Conservation (phyloP, 202 grass and related monocot genomes). For the Thinopyrum obtusiflorum region DNA sequence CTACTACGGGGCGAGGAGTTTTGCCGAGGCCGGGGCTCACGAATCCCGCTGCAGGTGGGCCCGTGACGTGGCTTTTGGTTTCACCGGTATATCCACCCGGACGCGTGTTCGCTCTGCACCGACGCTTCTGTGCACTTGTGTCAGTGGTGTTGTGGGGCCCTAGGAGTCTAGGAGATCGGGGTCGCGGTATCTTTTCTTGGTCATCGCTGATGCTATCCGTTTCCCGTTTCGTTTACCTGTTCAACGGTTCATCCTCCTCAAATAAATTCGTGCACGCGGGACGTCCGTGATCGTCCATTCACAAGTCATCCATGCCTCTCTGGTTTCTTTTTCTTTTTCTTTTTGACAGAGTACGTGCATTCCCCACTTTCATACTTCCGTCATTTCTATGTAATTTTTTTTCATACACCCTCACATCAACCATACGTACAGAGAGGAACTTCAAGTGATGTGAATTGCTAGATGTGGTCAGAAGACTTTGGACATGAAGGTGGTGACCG, state of each 20-base stretch:
- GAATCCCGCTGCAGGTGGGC: background rate
- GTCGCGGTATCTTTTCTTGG: background rate
- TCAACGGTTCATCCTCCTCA: background rate
- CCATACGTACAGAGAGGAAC: no score
- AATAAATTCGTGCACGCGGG: background rate
- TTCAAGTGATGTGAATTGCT: no score
- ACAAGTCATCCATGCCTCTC: no score
- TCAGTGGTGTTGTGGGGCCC: background rate
- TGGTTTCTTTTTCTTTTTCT: no score
- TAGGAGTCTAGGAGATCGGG: background rate
- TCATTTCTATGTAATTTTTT: no score
- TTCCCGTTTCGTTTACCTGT: background rate
- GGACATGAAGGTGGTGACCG: no score
- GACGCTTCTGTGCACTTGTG: background rate
- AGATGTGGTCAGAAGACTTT: no score
- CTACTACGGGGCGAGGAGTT: background rate
- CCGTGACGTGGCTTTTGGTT: background rate
- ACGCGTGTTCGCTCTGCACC: constrained; percentile 2
- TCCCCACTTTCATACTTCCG: no score
- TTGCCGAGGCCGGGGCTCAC: background rate
- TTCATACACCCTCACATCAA: no score
- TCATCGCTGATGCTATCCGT: background rate
- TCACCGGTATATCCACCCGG: constrained; percentile 13
- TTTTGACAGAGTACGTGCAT: no score
- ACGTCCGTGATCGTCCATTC: background rate